These are phyloP conservation scores for Trichoderma atrobrunneum DNA, from an alignment of 2,329 filamentous ascomycete species.

Conservation along the genomic window DNA sequence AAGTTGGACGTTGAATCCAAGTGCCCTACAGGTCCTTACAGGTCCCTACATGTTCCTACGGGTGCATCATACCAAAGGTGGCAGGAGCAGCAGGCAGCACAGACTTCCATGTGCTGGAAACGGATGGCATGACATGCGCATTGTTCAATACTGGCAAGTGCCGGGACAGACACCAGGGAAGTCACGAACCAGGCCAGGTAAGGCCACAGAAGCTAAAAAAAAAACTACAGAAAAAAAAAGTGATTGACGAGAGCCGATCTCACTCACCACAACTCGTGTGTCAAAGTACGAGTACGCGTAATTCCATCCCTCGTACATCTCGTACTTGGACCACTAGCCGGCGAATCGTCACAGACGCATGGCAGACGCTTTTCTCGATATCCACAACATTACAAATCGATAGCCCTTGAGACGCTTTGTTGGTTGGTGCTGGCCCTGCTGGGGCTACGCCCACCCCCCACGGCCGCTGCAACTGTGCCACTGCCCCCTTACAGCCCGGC, in stretches of 20 bases:
- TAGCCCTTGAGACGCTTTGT: conserved; percentile 1
- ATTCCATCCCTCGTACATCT: neutral
- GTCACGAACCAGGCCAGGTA: neutral
- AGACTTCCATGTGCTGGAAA: conserved; percentile 3
- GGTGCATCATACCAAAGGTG: neutral
- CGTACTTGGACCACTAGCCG: neutral
- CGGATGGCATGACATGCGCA: neutral
- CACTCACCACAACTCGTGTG: neutral
- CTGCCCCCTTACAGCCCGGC: conserved; percentile 15
- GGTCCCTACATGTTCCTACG: neutral
- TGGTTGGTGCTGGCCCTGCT: neutral
- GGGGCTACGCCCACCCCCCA: conserved; percentile 12
- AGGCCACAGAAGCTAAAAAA: neutral
- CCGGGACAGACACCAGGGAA: neutral
- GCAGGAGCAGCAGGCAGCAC: neutral
- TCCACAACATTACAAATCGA: conserved; percentile 17
- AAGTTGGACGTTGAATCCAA: neutral
- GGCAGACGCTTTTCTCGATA: conserved; percentile 2
- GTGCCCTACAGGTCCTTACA: neutral
- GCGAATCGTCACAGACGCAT: conserved; percentile 4
- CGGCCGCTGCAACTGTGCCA: neutral
- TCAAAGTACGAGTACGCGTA: neutral
- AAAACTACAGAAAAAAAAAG: neutral
- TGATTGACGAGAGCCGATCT: conserved; percentile 11
- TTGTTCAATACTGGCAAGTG: conserved; percentile 2